Percentiles rank a stretch among this genome's conserved stretches.
Evolutionary conservation across 1,139 yeast species (phyloP).

Genomic region (Meyerozyma guilliermondii): DNA sequence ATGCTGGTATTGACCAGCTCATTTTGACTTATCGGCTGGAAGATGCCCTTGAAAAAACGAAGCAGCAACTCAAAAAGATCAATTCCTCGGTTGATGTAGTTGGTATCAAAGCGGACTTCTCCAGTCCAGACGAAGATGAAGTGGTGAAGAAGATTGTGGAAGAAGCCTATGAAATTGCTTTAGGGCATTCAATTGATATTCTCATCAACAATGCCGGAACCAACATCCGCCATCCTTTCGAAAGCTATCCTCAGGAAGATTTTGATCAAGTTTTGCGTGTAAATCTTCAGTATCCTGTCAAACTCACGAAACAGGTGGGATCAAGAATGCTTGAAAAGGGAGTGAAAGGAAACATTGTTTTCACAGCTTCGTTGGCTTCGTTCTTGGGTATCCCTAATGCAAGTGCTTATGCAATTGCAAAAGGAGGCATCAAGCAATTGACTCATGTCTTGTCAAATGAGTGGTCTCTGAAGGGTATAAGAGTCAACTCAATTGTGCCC

Average conservation of each 20-base stretch:
- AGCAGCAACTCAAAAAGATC: slow-evolving; percentile 13
- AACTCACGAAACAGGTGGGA: slow-evolving; percentile 43
- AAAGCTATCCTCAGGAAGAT: slow-evolving; percentile 31
- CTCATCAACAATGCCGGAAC: slow-evolving; percentile 57
- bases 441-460: slow-evolving; percentile 50
- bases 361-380: slow-evolving; percentile 28
- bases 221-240: slow-evolving; percentile 29
- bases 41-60: slow-evolving; percentile 12
- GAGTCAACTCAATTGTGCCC: slow-evolving; percentile 53
- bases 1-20: slow-evolving; percentile 25
- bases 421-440: slow-evolving; percentile 45
- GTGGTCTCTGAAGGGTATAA: slow-evolving; percentile 46
- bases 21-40: slow-evolving; percentile 22
- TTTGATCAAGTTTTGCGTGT: slow-evolving; percentile 46
- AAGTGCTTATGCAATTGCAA: slow-evolving; percentile 49
- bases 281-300: slow-evolving; percentile 38
- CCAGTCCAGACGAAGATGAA: slow-evolving; percentile 13
- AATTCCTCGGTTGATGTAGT: slow-evolving; percentile 18
- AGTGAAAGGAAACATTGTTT: slow-evolving; percentile 17
- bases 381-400: slow-evolving; percentile 39
- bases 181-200: slow-evolving; percentile 36
- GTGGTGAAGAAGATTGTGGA: slow-evolving; percentile 8
- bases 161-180: slow-evolving; percentile 3
- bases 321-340: slow-evolving; percentile 29
- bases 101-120: slow-evolving; percentile 16